phyloP scores from a whole-genome alignment of 2,329 filamentous ascomycete genomes.

The Hirsutella rhossiliensis region DNA sequence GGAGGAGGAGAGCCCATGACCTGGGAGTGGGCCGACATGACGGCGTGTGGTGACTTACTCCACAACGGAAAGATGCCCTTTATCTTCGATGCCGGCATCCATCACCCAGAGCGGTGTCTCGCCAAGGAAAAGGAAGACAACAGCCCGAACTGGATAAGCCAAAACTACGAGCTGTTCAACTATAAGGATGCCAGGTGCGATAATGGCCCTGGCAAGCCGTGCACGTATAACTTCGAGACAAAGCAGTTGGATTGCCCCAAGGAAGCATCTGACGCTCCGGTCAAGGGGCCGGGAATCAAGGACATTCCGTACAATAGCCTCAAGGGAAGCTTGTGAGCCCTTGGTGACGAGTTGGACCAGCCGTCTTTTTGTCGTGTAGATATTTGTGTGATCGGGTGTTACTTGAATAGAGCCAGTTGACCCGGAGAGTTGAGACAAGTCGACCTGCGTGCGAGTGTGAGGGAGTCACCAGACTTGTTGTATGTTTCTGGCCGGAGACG shows the following conservation, averaged over 20 bases:
- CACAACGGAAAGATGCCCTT: slow-evolving; percentile 38
- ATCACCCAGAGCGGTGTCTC: slow-evolving; percentile 37
- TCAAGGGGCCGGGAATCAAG: background rate
- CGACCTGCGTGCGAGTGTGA: too few species aligned
- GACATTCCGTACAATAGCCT: background rate
- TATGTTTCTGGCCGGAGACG: too few species aligned
- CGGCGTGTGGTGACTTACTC: slow-evolving; percentile 38
- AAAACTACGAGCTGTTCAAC: slow-evolving; percentile 35
- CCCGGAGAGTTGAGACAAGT: too few species aligned
- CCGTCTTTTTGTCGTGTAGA: too few species aligned
- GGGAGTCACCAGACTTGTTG: too few species aligned
- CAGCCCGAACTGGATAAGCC: slow-evolving; percentile 1
- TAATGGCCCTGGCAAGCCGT: background rate
- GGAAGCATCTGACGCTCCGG: background rate
- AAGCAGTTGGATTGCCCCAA: background rate
- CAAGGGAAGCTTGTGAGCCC: background rate
- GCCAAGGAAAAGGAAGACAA: background rate
- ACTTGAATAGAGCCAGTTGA: too few species aligned
- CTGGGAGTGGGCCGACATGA: slow-evolving; percentile 34
- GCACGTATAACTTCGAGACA: background rate
- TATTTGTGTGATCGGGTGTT: too few species aligned
- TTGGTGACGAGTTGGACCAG: background rate
- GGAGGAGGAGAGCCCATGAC: slow-evolving; percentile 34
- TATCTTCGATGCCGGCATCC: slow-evolving; percentile 44
- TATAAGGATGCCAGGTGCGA: slow-evolving; percentile 38